A percentile compares a stretch with the other conserved stretches of the same genome.
phyloP scores from a whole-genome alignment of 306 rosid genomes.

The Gynostemma pentaphyllum region DNA sequence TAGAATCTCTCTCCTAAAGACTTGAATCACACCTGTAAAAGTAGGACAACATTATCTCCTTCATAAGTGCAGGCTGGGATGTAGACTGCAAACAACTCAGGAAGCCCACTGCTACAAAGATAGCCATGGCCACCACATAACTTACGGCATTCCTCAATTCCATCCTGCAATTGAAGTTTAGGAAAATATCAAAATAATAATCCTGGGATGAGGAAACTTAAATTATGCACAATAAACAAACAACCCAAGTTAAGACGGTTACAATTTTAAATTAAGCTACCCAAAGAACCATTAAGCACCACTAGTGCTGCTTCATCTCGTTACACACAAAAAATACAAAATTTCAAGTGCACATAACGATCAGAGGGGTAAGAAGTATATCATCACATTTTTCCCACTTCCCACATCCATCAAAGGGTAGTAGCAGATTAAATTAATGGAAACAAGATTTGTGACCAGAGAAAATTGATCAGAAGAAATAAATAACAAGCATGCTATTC shows the following conservation, averaged over 20 bases:
- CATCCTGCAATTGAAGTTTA: constrained; percentile 47
- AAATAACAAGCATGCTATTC: too few species aligned
- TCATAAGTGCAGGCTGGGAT: constrained; percentile 95
- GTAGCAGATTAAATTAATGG: too few species aligned
- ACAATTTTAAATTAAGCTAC: too few species aligned
- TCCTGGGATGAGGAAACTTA: not conserved
- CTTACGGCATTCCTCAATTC: constrained; percentile 88
- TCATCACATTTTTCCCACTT: too few species aligned
- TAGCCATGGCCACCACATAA: constrained; percentile 98
- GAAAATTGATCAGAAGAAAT: too few species aligned
- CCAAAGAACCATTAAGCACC: not conserved
- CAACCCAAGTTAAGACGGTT: too few species aligned
- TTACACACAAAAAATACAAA: too few species aligned
- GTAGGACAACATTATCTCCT: constrained; percentile 90
- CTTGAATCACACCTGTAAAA: constrained; percentile 52
- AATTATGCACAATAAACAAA: not conserved
- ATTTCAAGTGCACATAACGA: not conserved
- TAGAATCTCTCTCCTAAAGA: not conserved
- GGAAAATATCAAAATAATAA: not conserved
- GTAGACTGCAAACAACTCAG: constrained; percentile 90
- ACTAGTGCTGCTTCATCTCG: not conserved
- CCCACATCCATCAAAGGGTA: too few species aligned
- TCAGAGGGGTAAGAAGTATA: too few species aligned
- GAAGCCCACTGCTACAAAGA: constrained; percentile 90
- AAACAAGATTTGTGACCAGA: too few species aligned